phyloP scores from a whole-genome alignment of 2,329 filamentous ascomycete genomes.

The Neonectria magnoliae region DNA sequence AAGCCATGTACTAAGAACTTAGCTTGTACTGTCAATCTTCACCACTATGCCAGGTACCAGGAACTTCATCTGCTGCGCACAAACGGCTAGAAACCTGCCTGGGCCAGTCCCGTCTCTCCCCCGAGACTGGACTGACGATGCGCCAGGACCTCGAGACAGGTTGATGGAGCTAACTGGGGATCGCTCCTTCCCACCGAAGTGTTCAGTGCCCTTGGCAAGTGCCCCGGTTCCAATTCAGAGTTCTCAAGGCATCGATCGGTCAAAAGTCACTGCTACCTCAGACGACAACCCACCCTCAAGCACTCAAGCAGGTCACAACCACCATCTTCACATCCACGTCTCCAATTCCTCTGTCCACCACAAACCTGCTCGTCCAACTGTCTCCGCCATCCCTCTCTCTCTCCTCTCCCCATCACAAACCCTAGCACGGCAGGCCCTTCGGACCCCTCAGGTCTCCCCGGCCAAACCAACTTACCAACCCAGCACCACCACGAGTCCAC shows the following conservation, averaged over 20 bases:
- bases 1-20: slow-evolving; percentile 8
- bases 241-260: slow-evolving; percentile 12
- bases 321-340: slow-evolving; percentile 17
- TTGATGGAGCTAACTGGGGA: background rate
- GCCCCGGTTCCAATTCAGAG: background rate
- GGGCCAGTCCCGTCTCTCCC: background rate
- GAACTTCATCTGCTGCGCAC: slow-evolving; percentile 1
- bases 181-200: slow-evolving; percentile 5
- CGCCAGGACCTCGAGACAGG: slow-evolving; percentile 7
- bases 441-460: slow-evolving; percentile 10
- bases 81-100: slow-evolving; percentile 3
- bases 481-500: background rate
- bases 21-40: background rate
- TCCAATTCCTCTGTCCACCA: slow-evolving; percentile 7
- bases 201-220: background rate
- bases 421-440: slow-evolving; percentile 3
- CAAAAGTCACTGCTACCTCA: slow-evolving; percentile 9
- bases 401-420: background rate
- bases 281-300: background rate
- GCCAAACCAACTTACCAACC: background rate
- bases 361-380: background rate
- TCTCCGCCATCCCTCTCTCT: slow-evolving; percentile 8
- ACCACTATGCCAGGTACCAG: slow-evolving; percentile 7
- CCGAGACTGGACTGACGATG: slow-evolving; percentile 1
- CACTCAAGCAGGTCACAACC: slow-evolving; percentile 5